Percentiles rank a stretch among this genome's conserved stretches.
These are phyloP conservation scores for Pythium aquatile DNA, from an alignment of 352 stramenopile species.

Conservation along the genomic window DNA sequence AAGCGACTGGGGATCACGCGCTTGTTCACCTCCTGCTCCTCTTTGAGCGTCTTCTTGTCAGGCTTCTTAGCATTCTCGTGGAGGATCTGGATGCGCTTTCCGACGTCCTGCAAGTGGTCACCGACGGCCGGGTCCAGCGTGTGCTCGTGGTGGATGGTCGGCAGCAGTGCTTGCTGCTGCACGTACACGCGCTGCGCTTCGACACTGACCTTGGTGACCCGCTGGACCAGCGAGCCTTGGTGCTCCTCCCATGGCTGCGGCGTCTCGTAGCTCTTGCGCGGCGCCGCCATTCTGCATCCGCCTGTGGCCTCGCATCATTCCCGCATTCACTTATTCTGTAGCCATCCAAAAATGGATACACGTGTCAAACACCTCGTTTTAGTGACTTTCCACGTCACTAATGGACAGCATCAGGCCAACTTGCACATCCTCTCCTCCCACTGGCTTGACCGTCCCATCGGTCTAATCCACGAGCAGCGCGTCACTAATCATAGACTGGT, in stretches of 20 bases:
- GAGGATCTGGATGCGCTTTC: conserved; percentile 51
- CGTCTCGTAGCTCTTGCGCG: conserved; percentile 40
- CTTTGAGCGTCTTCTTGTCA: conserved; percentile 29
- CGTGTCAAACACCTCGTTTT: conserved; percentile 1
- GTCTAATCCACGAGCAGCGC: conserved; percentile 9
- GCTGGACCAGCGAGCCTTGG: conserved; percentile 44
- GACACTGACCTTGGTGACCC: conserved; percentile 48
- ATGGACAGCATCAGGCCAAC: not conserved
- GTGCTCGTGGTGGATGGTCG: conserved; percentile 54
- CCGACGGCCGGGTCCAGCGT: conserved; percentile 30
- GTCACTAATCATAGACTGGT: conserved; percentile 16
- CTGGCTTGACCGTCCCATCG: not conserved
- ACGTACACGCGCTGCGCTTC: conserved; percentile 54
- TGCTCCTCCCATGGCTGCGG: conserved; percentile 52
- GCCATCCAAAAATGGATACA: conserved; percentile 27
- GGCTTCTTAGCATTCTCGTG: conserved; percentile 40
- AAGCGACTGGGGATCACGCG: conserved; percentile 58
- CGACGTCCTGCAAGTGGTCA: conserved; percentile 63
- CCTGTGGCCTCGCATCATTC: no score
- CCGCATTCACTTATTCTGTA: not conserved
- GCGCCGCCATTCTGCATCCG: conserved; percentile 15
- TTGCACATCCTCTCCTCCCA: not conserved
- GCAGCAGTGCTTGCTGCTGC: conserved; percentile 54
- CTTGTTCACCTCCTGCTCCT: conserved; percentile 33
- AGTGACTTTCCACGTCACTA: conserved; percentile 4